Evolutionary conservation across 2,329 filamentous ascomycete genomes (phyloP).

Genomic region (Neurospora sp.): DNA sequence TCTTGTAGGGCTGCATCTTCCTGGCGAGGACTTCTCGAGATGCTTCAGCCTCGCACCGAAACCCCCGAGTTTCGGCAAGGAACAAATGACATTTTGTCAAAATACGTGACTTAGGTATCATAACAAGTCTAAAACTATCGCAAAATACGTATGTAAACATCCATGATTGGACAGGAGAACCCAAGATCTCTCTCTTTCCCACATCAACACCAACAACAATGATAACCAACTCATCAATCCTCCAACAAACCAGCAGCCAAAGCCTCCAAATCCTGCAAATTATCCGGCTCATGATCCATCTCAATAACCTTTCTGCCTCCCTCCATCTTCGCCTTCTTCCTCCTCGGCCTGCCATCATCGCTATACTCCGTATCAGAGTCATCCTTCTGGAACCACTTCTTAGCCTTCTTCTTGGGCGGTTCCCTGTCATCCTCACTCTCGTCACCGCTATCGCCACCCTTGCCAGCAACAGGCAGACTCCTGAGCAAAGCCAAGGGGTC

Average conservation of each 20-base stretch:
- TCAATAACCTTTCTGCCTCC: slow-evolving; percentile 48
- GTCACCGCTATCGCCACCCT: slow-evolving; percentile 12
- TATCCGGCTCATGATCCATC: slow-evolving; percentile 61
- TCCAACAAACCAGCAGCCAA: slow-evolving; percentile 64
- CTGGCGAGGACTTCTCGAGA: background rate
- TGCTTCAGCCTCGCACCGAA: too few relatives aligned
- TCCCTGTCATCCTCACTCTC: slow-evolving; percentile 13
- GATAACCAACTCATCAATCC: slow-evolving; percentile 17
- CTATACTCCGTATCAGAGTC: slow-evolving; percentile 39
- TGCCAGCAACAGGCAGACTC: slow-evolving; percentile 42
- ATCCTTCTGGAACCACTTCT: slow-evolving; percentile 72
- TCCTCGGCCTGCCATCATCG: slow-evolving; percentile 35
- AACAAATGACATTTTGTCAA: background rate
- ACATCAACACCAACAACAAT: background rate
- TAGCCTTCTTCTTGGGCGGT: slow-evolving; percentile 51
- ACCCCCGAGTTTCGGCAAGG: too few relatives aligned
- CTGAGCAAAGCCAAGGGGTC: slow-evolving; percentile 48
- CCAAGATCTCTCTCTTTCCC: background rate
- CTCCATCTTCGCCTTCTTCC: slow-evolving; percentile 38
- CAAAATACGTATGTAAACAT: background rate
- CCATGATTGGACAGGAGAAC: background rate
- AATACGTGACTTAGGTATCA: background rate
- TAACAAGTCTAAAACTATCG: background rate
- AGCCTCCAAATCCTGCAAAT: slow-evolving; percentile 68
- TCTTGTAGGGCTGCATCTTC: background rate